phyloP scores from a whole-genome alignment of 73 alveolate species.

The Halteria grandinella region DNA sequence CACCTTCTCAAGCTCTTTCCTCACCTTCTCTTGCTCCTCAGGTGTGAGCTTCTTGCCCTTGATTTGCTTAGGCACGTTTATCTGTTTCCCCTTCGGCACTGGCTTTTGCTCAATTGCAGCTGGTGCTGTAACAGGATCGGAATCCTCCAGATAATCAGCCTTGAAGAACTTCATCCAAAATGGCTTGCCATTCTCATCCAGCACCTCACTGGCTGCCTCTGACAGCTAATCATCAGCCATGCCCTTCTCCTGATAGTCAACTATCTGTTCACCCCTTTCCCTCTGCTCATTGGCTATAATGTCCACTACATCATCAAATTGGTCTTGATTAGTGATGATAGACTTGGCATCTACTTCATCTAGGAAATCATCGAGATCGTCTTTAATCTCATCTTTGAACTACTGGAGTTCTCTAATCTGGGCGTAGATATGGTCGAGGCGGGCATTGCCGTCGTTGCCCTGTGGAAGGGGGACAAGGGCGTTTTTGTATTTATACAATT shows the following conservation, averaged over 20 bases:
- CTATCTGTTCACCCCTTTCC: constrained; percentile 44
- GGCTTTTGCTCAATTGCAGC: neutral
- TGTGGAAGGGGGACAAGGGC: constrained; percentile 16
- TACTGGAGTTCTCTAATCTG: neutral
- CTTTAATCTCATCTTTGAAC: constrained; percentile 30
- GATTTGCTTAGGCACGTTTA: constrained; percentile 4
- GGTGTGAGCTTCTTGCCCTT: constrained; percentile 12
- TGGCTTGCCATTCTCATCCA: constrained; percentile 65
- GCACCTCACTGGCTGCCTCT: constrained; percentile 52
- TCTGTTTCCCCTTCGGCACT: neutral
- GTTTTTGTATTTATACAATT: too few species aligned
- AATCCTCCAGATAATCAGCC: constrained; percentile 56
- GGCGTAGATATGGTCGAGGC: constrained; percentile 2
- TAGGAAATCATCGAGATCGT: constrained; percentile 40
- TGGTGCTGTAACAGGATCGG: too few species aligned
- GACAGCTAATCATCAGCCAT: neutral
- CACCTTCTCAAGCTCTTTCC: constrained; percentile 35
- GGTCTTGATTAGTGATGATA: constrained; percentile 50
- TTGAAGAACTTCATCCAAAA: constrained; percentile 63
- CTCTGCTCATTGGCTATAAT: constrained; percentile 42
- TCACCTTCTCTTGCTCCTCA: constrained; percentile 9
- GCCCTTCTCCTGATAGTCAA: neutral
- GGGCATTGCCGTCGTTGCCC: constrained; percentile 10
- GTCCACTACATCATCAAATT: constrained; percentile 63
- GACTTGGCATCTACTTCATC: constrained; percentile 50